Percentiles rank a stretch among this genome's conserved stretches.
phyloP scores from a whole-genome alignment of 1,284 basidiomycete genomes.

The Gomphus bonarii region DNA sequence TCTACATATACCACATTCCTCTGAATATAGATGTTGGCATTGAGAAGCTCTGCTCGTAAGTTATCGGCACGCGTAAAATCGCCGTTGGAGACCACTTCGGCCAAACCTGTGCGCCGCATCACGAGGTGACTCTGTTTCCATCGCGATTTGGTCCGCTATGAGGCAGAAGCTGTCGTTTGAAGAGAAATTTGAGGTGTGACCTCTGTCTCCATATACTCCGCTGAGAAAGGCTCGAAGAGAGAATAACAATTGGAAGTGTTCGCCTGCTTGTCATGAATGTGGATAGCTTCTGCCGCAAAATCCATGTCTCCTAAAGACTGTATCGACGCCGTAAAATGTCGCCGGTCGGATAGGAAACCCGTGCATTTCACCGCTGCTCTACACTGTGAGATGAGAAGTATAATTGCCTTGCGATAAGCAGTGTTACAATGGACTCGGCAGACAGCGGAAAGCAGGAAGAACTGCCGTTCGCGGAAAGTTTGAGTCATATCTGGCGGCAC shows the following conservation, averaged over 20 bases:
- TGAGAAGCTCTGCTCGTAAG: constrained; percentile 2
- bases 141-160: neutral
- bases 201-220: neutral
- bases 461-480: too few species aligned
- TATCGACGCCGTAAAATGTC: neutral
- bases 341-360: neutral
- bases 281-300: neutral
- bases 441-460: too few species aligned
- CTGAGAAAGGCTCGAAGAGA: constrained; percentile 2
- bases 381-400: neutral
- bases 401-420: neutral
- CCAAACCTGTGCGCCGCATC: neutral
- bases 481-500: too few species aligned
- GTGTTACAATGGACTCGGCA: neutral
- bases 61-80: constrained; percentile 5
- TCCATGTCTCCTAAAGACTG: neutral
- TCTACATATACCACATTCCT: constrained; percentile 4
- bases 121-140: neutral
- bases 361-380: neutral
- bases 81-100: neutral
- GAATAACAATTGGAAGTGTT: neutral
- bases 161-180: neutral
- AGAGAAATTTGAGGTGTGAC: neutral
- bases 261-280: neutral
- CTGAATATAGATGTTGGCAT: constrained; percentile 1